Evolutionary conservation across 2,329 filamentous ascomycete genomes (phyloP).

Genomic region (Nemania bipapillata): DNA sequence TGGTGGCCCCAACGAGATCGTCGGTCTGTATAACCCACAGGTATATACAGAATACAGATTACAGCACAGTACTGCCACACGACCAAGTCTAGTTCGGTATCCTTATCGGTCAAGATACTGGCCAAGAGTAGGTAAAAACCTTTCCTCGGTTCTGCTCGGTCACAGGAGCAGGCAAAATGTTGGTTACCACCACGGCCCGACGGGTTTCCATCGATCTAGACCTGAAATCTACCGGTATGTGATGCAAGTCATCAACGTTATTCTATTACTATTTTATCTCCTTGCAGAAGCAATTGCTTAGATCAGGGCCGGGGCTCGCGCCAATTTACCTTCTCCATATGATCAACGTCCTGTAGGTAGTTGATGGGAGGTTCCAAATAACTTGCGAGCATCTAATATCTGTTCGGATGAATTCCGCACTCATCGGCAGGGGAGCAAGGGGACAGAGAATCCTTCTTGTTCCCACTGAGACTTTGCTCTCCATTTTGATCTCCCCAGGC

Average conservation of each 20-base stretch:
- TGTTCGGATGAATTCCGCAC: constrained; percentile 35
- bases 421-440: constrained; percentile 11
- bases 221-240: not conserved
- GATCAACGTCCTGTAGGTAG: not conserved
- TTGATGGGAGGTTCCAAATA: constrained; percentile 9
- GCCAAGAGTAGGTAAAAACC: not conserved
- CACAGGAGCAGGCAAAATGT: constrained; percentile 12
- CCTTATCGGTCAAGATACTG: constrained; percentile 15
- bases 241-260: constrained; percentile 10
- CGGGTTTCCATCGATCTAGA: not conserved
- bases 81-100: no score
- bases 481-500: constrained; percentile 30
- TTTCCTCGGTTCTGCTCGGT: constrained; percentile 8
- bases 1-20: constrained; percentile 24
- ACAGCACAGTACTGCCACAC: no score
- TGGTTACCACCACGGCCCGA: not conserved
- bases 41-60: not conserved
- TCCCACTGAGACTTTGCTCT: constrained; percentile 21
- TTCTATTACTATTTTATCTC: not conserved
- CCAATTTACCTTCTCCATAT: not conserved
- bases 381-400: not conserved
- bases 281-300: constrained; percentile 2
- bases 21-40: not conserved
- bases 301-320: not conserved
- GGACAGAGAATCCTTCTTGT: constrained; percentile 18